A percentile compares a stretch with the other conserved stretches of the same genome.
phyloP scores from a whole-genome alignment of 148 eudicot genomes.

The Vaccinium corymbosum region DNA sequence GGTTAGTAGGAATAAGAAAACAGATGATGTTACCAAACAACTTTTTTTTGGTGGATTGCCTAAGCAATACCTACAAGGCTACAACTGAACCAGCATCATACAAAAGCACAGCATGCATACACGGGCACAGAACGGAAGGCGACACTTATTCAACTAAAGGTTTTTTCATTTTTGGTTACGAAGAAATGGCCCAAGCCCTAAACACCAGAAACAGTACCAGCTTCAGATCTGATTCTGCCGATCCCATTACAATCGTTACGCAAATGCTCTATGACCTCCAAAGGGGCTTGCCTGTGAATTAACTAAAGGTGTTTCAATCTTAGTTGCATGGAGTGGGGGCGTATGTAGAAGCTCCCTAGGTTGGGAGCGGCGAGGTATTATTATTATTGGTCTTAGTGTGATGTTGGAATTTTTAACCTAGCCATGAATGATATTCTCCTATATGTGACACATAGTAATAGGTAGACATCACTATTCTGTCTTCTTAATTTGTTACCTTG shows the following conservation, averaged over 20 bases:
- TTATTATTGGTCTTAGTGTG: neutral
- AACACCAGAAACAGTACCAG: too few species aligned
- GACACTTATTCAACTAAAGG: neutral
- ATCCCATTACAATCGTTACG: too few species aligned
- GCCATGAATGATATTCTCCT: neutral
- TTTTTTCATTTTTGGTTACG: too few species aligned
- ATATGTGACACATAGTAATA: neutral
- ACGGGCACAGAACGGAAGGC: neutral
- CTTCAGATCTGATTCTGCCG: too few species aligned
- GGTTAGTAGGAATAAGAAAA: neutral
- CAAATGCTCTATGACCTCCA: too few species aligned
- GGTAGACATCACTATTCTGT: neutral
- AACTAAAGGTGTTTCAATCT: neutral
- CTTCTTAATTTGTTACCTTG: neutral
- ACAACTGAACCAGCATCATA: neutral
- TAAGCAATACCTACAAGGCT: neutral
- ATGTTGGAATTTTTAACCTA: neutral
- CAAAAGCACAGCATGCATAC: neutral
- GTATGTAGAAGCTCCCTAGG: too few species aligned
- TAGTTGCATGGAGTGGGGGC: too few species aligned
- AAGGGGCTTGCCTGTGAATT: too few species aligned
- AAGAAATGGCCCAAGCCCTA: too few species aligned
- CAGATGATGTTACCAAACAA: constrained; percentile 5
- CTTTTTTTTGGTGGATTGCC: neutral
- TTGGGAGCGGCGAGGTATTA: too few species aligned